Base-by-base conservation (phyloP, 1,284 basidiomycete genomes). In the Apiotrichum akiyoshidainum region DNA sequence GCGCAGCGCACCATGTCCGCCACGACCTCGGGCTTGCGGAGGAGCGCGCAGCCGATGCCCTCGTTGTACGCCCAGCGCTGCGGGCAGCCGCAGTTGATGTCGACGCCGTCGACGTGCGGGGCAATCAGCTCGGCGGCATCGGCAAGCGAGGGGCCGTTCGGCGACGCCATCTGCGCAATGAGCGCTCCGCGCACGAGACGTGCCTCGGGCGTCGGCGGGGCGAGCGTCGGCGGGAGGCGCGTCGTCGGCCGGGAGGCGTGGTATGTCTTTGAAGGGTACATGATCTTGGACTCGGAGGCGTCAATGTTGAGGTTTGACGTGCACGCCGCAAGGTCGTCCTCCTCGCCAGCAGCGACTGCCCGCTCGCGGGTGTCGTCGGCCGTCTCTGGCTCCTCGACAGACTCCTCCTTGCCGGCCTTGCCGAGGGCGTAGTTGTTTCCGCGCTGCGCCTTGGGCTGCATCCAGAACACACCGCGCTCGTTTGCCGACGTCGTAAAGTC, bases 51-150 rank as follows among this genome's bases (percentile, higher is more conserved):
- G 0, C 84, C 84, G 35, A 86, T 81, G 6, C 81, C 80, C 72
- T 84, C 83, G 54, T 79, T 66, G 63, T 80, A 83, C 11, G 82
- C 82, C 82, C 82, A 83, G 37, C 71, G 68, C 60, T 83, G 81
- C 5, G 81, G 81, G 62, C 81, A 83, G 8, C 81, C 80, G 62
- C 83, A 84, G 66, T 85, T 85, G 39, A 85, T 70, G 68, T 85
- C 84, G 21, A 85, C 74, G 0, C 82, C 83, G 66, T 85, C 83
- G 7, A 84, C 81, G 63, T 72, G 69, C 5, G 70, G 75, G 13
- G 68, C 64, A 31, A 85, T 78, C 16, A 85, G 75, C 68, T 84
- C 83, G 9, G 81, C 79, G 0, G 84, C 83, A 64, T 85, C 83
- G 0, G 83, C 83, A 14, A 85, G 78, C 2, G 78, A 74, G 5